phyloP scores from a whole-genome alignment of 768 basidiomycete genomes.

The Cystoderma amianthinum region DNA sequence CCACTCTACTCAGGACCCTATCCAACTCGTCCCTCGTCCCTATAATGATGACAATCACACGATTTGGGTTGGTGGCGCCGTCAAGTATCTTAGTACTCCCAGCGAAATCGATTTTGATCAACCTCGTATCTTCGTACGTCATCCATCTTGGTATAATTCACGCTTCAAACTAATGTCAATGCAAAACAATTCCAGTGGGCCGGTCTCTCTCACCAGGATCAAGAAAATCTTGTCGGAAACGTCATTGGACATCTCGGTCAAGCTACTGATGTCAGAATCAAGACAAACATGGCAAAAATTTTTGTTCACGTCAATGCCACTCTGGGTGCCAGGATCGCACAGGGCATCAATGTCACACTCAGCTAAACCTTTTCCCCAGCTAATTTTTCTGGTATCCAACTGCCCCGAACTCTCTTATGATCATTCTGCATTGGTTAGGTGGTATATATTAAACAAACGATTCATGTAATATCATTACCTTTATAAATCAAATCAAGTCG shows the following conservation, averaged over 20 bases:
- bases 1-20: conserved; percentile 23
- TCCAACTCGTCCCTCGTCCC: conserved; percentile 21
- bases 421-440: too few species aligned
- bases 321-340: conserved; percentile 25
- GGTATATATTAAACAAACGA: too few species aligned
- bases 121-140: neutral
- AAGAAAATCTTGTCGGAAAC: conserved; percentile 29
- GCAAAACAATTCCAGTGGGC: conserved; percentile 15
- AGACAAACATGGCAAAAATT: conserved; percentile 20
- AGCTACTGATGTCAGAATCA: conserved; percentile 17
- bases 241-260: conserved; percentile 28
- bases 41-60: conserved; percentile 32
- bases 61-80: conserved; percentile 30
- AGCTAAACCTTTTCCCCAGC: too few species aligned
- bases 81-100: conserved; percentile 18
- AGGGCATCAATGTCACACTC: conserved; percentile 16
- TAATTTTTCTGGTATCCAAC: too few species aligned
- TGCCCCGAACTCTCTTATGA: too few species aligned
- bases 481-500: too few species aligned
- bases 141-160: neutral
- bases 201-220: conserved; percentile 22
- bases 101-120: neutral
- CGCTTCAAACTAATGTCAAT: conserved; percentile 1
- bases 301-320: conserved; percentile 28
- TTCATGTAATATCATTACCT: too few species aligned